Conservation (phyloP, 805 yeast genomes). For the Wickerhamiella cacticola region DNA sequence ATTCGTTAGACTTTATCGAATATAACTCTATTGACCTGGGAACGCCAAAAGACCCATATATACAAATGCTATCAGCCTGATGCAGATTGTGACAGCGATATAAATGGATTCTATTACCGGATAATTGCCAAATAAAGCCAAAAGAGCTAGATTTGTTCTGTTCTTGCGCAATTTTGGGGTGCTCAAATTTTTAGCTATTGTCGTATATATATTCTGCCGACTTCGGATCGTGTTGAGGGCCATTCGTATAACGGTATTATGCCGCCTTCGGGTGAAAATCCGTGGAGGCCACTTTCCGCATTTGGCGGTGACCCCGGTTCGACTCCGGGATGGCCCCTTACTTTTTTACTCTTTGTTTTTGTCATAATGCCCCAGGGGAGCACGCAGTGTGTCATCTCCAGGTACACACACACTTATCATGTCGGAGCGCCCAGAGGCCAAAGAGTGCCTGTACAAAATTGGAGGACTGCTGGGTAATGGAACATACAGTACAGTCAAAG, state of each 20-base stretch:
- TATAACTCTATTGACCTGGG: too few relatives aligned
- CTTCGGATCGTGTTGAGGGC: constrained; percentile 20
- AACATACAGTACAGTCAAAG: constrained; percentile 35
- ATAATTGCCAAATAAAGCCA: too few relatives aligned
- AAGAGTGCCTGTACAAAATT: constrained; percentile 19
- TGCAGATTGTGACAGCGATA: too few relatives aligned
- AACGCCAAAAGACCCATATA: too few relatives aligned
- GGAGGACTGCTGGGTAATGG: constrained; percentile 34
- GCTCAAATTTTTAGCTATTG: not conserved
- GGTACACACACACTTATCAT: not conserved
- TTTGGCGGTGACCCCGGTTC: constrained; percentile 34
- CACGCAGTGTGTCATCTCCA: not conserved
- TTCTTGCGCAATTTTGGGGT: not conserved
- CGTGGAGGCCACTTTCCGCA: constrained; percentile 23
- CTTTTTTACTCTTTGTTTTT: constrained; percentile 18
- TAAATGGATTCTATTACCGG: too few relatives aligned
- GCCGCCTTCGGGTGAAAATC: constrained; percentile 32
- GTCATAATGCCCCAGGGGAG: not conserved
- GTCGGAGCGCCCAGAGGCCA: constrained; percentile 8
- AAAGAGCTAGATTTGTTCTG: too few relatives aligned
- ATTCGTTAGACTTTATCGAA: too few relatives aligned
- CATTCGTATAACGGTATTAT: constrained; percentile 32
- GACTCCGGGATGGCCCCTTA: constrained; percentile 33
- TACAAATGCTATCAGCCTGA: too few relatives aligned
- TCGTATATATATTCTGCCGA: not conserved